These are phyloP conservation scores for Fagopyrum esculentum DNA, from an alignment of 148 eudicot species.

Conservation along the genomic window DNA sequence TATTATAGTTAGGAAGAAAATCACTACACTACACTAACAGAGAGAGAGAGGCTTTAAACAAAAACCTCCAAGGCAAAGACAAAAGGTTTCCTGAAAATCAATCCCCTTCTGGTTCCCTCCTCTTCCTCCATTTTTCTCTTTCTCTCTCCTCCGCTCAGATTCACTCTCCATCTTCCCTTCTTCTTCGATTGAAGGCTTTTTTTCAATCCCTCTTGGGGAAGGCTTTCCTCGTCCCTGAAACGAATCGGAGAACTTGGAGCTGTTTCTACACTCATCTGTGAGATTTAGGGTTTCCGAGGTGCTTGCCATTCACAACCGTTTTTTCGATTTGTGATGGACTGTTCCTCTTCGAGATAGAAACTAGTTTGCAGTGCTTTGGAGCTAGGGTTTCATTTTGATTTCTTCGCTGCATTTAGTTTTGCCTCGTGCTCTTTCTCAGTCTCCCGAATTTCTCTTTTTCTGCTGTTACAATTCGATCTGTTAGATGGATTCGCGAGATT, in stretches of 20 bases:
- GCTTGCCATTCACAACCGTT: neutral
- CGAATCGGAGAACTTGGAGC: neutral
- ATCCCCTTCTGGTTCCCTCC: slow-evolving; percentile 2
- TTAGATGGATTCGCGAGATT: slow-evolving; percentile 62
- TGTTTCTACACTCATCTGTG: neutral
- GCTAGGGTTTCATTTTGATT: neutral
- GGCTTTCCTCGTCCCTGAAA: neutral
- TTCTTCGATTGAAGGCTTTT: neutral
- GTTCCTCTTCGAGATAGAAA: neutral
- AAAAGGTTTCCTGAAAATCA: neutral
- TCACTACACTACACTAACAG: too few relatives aligned
- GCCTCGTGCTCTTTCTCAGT: neutral
- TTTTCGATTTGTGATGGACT: slow-evolving; percentile 10
- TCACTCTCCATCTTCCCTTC: neutral
- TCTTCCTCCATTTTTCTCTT: neutral
- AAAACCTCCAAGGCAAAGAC: neutral
- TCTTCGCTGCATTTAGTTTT: neutral
- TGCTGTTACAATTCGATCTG: slow-evolving; percentile 28
- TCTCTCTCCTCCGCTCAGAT: neutral
- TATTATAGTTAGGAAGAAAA: too few relatives aligned
- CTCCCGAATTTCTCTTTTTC: neutral
- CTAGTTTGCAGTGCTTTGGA: neutral
- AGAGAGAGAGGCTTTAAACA: neutral
- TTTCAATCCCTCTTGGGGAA: neutral
- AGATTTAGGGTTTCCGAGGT: slow-evolving; percentile 8